Base-by-base conservation (phyloP, 1,139 yeast species). In the Yamadazyma dendronema region DNA sequence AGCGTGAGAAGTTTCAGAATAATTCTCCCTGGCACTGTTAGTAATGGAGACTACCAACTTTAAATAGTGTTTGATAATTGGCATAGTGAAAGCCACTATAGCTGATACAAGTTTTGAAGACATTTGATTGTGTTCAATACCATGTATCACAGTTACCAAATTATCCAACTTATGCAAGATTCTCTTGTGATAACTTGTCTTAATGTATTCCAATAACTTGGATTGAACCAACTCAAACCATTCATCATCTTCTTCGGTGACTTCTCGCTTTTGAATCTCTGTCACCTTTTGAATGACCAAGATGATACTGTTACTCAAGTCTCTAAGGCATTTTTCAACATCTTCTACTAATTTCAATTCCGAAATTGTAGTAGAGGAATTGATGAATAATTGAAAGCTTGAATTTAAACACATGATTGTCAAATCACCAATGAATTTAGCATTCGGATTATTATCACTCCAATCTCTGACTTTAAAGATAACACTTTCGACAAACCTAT, bases 241-340 rank as follows among this genome's bases (percentile, higher is more conserved):
- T n/a, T 68, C 65, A 43, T 82, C 85, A 30, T 73, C 78, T 9
- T 77, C 85, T 33, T 66, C 76, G 2, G 59, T 49, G 2, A 77
- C 50, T 9, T 56, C 52, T 9, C 54, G 62, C 1, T 48, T 49
- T 33, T 56, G 65, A 31, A 65, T 56, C 24, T 63, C 62, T 11
- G 78, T 53, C 2, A 62, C 55, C 43, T 77, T 75, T 60, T 89
- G 97, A 46, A 84, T 74, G 0, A 84, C 72, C 30, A 89, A 69
- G 39, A 89, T 62, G 22, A 87, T 72, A 3, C 84, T 72, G 22
- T 77, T 76, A n/a, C 81, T 69, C 5, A 85, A 54, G 13, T 70
- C 68, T 41, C 84, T 67, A 43, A 79, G 67, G 2, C 61, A 50
- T 6, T 42, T 36, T 47, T 83, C 88, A 32, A 79, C 52, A 7